Percentiles rank a stretch among this genome's conserved stretches.
phyloP scores from a whole-genome alignment of 2,329 filamentous ascomycete genomes.

The Diaporthe vaccinii region DNA sequence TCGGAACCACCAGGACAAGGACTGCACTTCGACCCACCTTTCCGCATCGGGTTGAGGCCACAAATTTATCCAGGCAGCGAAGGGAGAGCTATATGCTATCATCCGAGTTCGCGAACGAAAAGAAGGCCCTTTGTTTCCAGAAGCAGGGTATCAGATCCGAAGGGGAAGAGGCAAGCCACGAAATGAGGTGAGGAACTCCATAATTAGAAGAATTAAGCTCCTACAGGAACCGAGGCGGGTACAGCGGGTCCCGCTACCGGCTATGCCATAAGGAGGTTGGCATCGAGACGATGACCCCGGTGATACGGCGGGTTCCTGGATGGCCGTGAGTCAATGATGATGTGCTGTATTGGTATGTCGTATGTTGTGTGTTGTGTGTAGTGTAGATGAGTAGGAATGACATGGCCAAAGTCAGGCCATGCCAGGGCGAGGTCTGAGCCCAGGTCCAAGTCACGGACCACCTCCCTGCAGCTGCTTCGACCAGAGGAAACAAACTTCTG shows the following conservation, averaged over 20 bases:
- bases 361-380: not conserved
- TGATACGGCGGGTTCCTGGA: slow-evolving; percentile 4
- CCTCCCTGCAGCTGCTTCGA: not conserved
- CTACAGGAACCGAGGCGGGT: not conserved
- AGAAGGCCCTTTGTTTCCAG: not conserved
- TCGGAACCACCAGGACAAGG: not conserved
- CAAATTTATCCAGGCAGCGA: not conserved
- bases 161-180: slow-evolving; percentile 21
- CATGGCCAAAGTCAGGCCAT: not conserved
- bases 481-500: not conserved
- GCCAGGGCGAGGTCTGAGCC: not conserved
- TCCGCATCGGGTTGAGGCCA: slow-evolving; percentile 14
- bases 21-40: slow-evolving; percentile 25
- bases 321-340: not conserved
- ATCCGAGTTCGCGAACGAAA: not conserved
- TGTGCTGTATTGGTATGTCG: not conserved
- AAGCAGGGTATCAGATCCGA: slow-evolving; percentile 13
- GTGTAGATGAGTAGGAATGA: not conserved
- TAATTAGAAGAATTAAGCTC: slow-evolving; percentile 27
- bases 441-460: not conserved
- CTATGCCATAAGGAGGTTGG: slow-evolving; percentile 1
- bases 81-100: not conserved
- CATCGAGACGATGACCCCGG: not conserved
- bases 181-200: slow-evolving; percentile 12
- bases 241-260: not conserved